Evolutionary conservation across 176 grass and related monocot species (phyloP).

Genomic region (Oryza glaberrima): DNA sequence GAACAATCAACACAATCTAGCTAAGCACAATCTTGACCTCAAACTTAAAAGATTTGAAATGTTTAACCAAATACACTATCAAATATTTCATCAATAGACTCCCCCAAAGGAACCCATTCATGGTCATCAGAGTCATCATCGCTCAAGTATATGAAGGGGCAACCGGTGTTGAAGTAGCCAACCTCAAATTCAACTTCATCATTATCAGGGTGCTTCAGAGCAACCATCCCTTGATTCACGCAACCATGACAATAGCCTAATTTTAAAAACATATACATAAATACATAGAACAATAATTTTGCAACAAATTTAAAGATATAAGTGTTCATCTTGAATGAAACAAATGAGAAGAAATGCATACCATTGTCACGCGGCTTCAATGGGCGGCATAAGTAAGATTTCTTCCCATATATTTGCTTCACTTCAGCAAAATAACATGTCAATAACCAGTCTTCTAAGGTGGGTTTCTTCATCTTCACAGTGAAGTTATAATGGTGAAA

Average conservation of each 20-base stretch:
- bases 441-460: background rate
- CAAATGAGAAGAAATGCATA: background rate
- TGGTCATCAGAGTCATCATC: no score
- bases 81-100: no score
- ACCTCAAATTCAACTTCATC: background rate
- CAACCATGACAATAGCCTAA: conserved; percentile 22
- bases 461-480: conserved; percentile 9
- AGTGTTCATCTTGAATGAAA: background rate
- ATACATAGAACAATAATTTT: background rate
- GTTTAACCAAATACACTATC: no score
- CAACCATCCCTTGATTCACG: conserved; percentile 16
- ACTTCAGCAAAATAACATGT: conserved; percentile 29
- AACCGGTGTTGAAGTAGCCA: background rate
- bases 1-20: no score
- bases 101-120: no score
- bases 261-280: background rate
- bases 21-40: no score
- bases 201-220: conserved; percentile 3
- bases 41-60: no score
- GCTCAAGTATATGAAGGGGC: no score
- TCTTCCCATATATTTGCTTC: conserved; percentile 27
- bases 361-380: conserved; percentile 14
- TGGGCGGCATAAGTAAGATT: background rate
- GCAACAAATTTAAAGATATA: background rate
- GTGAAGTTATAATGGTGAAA: conserved; percentile 41